Conservation (phyloP, 352 stramenopile species). For the Globisporangium emineosum region DNA sequence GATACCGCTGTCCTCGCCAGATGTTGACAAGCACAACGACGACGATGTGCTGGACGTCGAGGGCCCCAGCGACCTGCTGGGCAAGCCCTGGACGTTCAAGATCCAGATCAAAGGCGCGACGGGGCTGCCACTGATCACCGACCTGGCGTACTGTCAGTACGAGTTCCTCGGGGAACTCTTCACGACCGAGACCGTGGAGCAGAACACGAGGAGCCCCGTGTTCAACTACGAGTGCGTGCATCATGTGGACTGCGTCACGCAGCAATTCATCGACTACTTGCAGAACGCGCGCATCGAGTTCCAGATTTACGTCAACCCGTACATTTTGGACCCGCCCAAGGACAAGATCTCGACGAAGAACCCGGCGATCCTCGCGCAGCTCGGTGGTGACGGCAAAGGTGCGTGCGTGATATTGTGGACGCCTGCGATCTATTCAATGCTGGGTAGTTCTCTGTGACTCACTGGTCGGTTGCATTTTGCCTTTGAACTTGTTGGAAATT, state of each 20-base stretch:
- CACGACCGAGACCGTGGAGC: slow-evolving; percentile 89
- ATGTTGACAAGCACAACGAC: slow-evolving; percentile 60
- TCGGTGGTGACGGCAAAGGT: slow-evolving; percentile 45
- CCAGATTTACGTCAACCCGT: slow-evolving; percentile 88
- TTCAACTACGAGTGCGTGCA: slow-evolving; percentile 91
- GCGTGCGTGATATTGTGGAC: slow-evolving; percentile 1
- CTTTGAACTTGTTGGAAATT: background rate
- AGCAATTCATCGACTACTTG: slow-evolving; percentile 87
- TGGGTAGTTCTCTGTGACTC: background rate
- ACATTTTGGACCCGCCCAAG: slow-evolving; percentile 82
- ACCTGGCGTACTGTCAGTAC: slow-evolving; percentile 91
- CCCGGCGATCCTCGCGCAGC: slow-evolving; percentile 58
- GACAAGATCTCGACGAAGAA: slow-evolving; percentile 81
- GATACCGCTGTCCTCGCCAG: slow-evolving; percentile 79
- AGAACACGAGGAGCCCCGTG: slow-evolving; percentile 80
- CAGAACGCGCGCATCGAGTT: slow-evolving; percentile 81
- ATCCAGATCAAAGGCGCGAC: slow-evolving; percentile 81
- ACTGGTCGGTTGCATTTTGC: background rate
- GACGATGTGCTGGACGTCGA: slow-evolving; percentile 76
- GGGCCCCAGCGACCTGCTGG: slow-evolving; percentile 71
- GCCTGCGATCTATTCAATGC: background rate
- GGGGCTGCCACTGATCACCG: slow-evolving; percentile 85
- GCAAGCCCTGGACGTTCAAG: slow-evolving; percentile 90
- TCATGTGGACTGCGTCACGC: slow-evolving; percentile 82
- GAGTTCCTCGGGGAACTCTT: slow-evolving; percentile 92